Percentiles rank a stretch among this genome's conserved stretches.
phyloP scores from a whole-genome alignment of 2,329 filamentous ascomycete species.

The Penicillium olsonii region DNA sequence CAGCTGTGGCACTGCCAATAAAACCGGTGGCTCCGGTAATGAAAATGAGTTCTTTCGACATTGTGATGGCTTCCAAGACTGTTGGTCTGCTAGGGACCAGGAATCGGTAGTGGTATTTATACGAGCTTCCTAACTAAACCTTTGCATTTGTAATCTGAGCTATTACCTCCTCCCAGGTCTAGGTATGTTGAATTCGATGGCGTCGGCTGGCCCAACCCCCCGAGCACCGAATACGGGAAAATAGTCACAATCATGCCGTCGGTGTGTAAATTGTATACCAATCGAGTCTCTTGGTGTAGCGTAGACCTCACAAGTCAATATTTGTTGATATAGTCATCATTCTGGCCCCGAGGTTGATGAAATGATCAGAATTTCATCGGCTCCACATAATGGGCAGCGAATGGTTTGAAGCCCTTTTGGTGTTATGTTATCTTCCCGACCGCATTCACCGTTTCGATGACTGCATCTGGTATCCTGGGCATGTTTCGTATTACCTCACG shows the following conservation, averaged over 20 bases:
- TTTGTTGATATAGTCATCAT: constrained; percentile 1
- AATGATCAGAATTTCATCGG: neutral
- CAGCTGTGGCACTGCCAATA: constrained; percentile 24
- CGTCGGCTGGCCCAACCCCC: neutral
- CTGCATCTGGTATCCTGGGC: no score
- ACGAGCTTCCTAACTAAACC: no score
- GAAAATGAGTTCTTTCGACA: constrained; percentile 22
- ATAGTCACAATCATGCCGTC: no score
- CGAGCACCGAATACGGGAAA: neutral
- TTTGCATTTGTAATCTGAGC: neutral
- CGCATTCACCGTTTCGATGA: constrained; percentile 3
- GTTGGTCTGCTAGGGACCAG: neutral
- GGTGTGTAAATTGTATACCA: neutral
- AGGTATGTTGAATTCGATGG: neutral
- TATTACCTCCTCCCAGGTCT: neutral
- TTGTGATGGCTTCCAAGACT: constrained; percentile 18
- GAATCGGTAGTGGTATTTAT: neutral
- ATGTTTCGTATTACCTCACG: no score
- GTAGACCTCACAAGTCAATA: no score
- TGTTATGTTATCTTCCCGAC: constrained; percentile 1
- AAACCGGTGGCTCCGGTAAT: constrained; percentile 30
- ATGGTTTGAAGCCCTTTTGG: neutral
- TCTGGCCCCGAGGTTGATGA: neutral
- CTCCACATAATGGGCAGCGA: no score
- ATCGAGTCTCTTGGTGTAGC: neutral